Evolutionary conservation across 2,329 filamentous ascomycete genomes (phyloP).

Genomic region (Sporothrix inflata): DNA sequence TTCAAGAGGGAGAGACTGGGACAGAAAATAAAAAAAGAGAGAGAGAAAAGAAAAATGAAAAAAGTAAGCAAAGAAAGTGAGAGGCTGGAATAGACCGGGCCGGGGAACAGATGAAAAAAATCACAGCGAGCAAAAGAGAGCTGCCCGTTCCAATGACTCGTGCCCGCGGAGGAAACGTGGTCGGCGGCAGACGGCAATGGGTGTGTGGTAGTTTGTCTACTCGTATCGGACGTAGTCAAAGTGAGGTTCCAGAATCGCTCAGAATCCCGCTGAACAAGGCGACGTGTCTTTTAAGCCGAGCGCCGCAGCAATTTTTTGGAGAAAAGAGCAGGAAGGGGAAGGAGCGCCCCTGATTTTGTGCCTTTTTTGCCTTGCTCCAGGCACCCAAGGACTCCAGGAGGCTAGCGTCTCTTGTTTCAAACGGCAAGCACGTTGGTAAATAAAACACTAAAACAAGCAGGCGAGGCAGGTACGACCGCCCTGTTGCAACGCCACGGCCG

Average conservation of each 20-base stretch:
- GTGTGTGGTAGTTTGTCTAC: conserved; percentile 4
- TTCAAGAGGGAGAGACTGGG: neutral
- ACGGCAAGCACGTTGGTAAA: conserved; percentile 15
- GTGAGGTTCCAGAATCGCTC: conserved; percentile 24
- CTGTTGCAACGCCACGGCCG: conserved; percentile 6
- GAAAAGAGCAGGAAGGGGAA: neutral
- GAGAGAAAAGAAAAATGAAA: conserved; percentile 6
- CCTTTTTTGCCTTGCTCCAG: conserved; percentile 14
- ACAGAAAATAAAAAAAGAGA: conserved; percentile 18
- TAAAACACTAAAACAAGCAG: conserved; percentile 8
- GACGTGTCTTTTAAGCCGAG: conserved; percentile 32
- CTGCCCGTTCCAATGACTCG: conserved; percentile 16
- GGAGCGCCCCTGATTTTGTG: conserved; percentile 1
- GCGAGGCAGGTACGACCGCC: neutral
- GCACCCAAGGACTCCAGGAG: conserved; percentile 12
- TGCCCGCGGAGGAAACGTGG: conserved; percentile 22
- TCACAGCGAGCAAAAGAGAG: neutral
- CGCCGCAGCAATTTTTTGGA: neutral
- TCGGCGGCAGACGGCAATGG: neutral
- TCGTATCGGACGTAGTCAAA: conserved; percentile 7
- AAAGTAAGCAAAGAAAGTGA: neutral
- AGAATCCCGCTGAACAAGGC: conserved; percentile 27
- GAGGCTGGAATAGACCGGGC: neutral
- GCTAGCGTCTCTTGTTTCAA: conserved; percentile 25
- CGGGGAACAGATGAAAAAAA: neutral